These are phyloP conservation scores for Taphrina confusa DNA, from an alignment of 1,139 yeast genomes.

Conservation along the genomic window DNA sequence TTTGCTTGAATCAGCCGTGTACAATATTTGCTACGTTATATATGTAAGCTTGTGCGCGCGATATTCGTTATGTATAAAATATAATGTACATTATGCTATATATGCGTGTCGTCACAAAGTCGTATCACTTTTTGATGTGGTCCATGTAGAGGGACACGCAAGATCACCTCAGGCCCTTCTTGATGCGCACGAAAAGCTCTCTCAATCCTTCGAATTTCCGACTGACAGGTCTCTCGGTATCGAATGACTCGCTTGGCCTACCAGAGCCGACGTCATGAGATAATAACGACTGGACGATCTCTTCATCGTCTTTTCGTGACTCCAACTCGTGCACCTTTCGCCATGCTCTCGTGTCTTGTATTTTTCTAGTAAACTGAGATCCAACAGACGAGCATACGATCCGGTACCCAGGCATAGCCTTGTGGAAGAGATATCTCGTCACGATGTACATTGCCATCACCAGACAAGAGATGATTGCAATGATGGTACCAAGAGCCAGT, in stretches of 20 bases:
- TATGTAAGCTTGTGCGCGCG: too few relatives aligned
- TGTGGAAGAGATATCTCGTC: not conserved
- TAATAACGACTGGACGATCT: not conserved
- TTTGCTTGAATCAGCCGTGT: too few relatives aligned
- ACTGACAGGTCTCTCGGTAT: not conserved
- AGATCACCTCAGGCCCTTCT: too few relatives aligned
- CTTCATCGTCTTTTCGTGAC: not conserved
- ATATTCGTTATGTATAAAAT: too few relatives aligned
- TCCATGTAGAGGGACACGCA: too few relatives aligned
- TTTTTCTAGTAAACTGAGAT: not conserved
- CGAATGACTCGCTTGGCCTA: not conserved
- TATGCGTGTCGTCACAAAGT: too few relatives aligned
- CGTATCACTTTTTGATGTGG: too few relatives aligned
- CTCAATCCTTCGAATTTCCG: constrained; percentile 1
- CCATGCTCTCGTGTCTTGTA: constrained; percentile 1
- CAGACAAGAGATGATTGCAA: not conserved
- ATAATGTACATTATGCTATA: too few relatives aligned
- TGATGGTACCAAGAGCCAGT: not conserved
- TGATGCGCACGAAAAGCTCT: not conserved
- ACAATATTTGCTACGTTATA: too few relatives aligned
- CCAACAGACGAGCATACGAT: not conserved
- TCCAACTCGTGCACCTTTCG: constrained; percentile 1
- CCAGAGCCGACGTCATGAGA: not conserved
- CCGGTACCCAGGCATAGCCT: not conserved
- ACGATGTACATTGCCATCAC: not conserved